Evolutionary conservation across 768 basidiomycete species (phyloP).

Genomic region (Pleurotus giganteus): DNA sequence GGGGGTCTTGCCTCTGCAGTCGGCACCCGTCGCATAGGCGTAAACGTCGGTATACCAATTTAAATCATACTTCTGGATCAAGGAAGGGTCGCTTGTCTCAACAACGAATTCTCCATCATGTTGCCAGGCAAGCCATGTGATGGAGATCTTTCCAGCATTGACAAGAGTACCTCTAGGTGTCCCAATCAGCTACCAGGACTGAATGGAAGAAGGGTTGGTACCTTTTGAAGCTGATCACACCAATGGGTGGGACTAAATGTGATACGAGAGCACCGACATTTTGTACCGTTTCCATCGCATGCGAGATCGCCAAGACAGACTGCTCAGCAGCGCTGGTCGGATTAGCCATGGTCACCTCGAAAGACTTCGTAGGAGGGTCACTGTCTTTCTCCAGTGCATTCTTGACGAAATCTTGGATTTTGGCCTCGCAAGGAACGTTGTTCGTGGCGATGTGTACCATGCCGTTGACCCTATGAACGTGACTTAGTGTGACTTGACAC

Average conservation of each 20-base stretch:
- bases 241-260: not conserved
- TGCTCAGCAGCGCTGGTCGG: too few species aligned
- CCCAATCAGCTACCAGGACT: not conserved
- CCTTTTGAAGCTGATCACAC: not conserved
- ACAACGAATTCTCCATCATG: not conserved
- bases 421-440: too few species aligned
- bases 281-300: not conserved
- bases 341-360: too few species aligned
- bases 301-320: not conserved
- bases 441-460: not conserved
- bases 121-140: not conserved
- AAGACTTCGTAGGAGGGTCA: too few species aligned
- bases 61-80: not conserved
- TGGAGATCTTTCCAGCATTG: not conserved
- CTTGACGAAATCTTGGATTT: too few species aligned
- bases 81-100: not conserved
- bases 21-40: not conserved
- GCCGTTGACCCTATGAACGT: not conserved
- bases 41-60: not conserved
- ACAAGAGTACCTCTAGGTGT: not conserved
- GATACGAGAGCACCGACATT: not conserved
- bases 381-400: too few species aligned
- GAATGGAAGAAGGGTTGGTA: not conserved
- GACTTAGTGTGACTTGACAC: not conserved
- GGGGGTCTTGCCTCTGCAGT: not conserved